Evolutionary conservation across 768 basidiomycete species (phyloP), one percentile per base, ranked within the genome.

Genomic region (Botryobasidium botryosum): DNA sequence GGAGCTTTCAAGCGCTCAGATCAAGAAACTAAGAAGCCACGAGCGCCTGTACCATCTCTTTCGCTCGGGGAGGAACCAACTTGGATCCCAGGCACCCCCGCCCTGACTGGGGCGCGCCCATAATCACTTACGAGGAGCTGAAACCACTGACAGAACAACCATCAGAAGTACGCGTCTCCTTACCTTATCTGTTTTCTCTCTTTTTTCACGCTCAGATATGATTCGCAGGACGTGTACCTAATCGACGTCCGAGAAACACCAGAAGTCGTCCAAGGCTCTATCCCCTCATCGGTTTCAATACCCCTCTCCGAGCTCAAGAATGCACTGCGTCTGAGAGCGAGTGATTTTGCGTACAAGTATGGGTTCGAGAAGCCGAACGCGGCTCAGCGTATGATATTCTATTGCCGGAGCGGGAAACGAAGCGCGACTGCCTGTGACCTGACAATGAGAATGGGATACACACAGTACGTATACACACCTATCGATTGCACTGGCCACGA

Each of bases 231-330:
- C 48, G 66, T 71, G 4, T 83, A 76, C 56, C 57, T 86, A 36
- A 76, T 86, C 52, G 88, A 92, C 54, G 91, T 96, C n/a, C 77
- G 92, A 18, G 91, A 94, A 59, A 83, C 79, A 1, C 75, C 85
- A 51, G 91, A 94, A 59, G 83, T 88, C 36, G 71, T 80, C 12
- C 83, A 87, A 57, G 91, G 91, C 10, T 79, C 80, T 58, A 92
- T 96, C 50, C 91, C 91, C 5, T 87, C 86, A 18, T 72, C 87
- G 15, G 85, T 94, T 56, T 85, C 88, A 59, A 61, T 96, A n/a
- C 90, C 91, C 4, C 71, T 96, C 31, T 79, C 81, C 5, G 70
- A 70, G n/a, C 69, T 96, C 32, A 65, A 72, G 27, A 70, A 68
- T 31, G 73, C 83, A 13, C 60, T 96, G 23, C 67, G 73, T 51